Base-by-base conservation (phyloP, 2,329 filamentous ascomycete species). In the Colletotrichum tanaceti region DNA sequence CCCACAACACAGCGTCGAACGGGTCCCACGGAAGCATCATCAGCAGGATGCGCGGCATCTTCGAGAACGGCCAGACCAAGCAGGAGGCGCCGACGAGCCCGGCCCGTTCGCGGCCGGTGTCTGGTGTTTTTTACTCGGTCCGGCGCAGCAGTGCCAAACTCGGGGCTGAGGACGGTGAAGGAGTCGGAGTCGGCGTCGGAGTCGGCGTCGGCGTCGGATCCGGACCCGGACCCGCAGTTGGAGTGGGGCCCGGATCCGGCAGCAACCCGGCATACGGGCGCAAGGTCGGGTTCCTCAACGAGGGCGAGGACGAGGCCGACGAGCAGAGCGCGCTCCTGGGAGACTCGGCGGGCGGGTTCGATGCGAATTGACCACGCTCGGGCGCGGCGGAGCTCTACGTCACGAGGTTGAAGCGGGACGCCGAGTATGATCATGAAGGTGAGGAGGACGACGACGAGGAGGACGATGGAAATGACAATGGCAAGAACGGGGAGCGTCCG, bases 31-130 rank as follows among this genome's bases (percentile, higher is more conserved):
- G 73, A 11, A 75, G 73, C 16, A 71, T 82, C 22, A 82, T 83
- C 73, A 76, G 79, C 59, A 76, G 77, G 39, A 80, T 83, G 77
- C 77, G 80, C 24, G 80, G 72, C 65, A 78, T 83, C 47, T 83
- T 82, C 60, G 81, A 82, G 70, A 65, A 61, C 53, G 53, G 43
- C 39, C 43, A 59, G 35, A 22, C 72, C 20, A 65, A 58, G 46
- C 63, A 57, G 18, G 58, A 60, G 14, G 47, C 64, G 18, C 47
- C 64, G 18, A 55, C 44, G 3, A 75, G 72, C 50, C 73, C 73
- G 7, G 67, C 68, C n/a, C 72, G 71, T 11, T 74, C 72, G 20
- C 71, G 73, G 24, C 71, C 74, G 5, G 70, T 73, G 1, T 74
- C 75, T 32, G 72, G 75, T 13, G 53, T 73, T 41, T 73, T 73